Evolutionary conservation across 164 flowering plant species (phyloP), one percentile per base, ranked within the genome.

Genomic region (Vitis rupestris): DNA sequence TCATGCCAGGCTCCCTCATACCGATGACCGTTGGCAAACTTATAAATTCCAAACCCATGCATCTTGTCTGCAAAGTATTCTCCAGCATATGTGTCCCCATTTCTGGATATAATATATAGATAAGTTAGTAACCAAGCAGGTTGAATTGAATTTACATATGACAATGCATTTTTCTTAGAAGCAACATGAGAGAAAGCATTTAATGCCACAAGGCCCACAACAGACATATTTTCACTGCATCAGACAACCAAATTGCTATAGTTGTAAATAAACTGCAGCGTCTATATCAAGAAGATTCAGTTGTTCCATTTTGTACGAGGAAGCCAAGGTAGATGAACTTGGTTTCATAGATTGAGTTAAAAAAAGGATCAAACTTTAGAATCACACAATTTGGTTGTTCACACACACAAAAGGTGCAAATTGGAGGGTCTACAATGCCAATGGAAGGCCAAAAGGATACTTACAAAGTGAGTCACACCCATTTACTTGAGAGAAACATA

Each of bases 1-100:
- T 84, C 88, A 52, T 82, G 85, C 88, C 88, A 84, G 11, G 88
- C 84, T 58, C 88, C 88, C 69, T 84, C 88, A 64, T 82, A 84
- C 9, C 76, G 75, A 70, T 82, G 85, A 16, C 86, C 86, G 63
- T 84, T 82, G 12, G 83, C 86, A 77, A 84, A 84, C 17, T 65
- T 57, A 57, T 84, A 84, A 10, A 81, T 77, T 11, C 88, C 88
- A 79, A 84, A 84, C 13, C 88, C 88, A 66, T 84, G 88, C 86
- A 84, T 84, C 72, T 82, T 84, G 80, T 84, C 86, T 0, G 85
- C 84, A 77, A 84, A 84, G 70, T 84, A 84, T 64, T 84, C 88
- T 31, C 88, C 88, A 62, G 88, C 81, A 73, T 81, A 84, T 52
- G 73, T 79, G 44, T 84, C 88, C 31, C 88, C 88, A 74, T 84